Evolutionary conservation across 2,329 filamentous ascomycete genomes (phyloP), one percentile per base, ranked within the genome.

Genomic region (Metarhizium humberi): DNA sequence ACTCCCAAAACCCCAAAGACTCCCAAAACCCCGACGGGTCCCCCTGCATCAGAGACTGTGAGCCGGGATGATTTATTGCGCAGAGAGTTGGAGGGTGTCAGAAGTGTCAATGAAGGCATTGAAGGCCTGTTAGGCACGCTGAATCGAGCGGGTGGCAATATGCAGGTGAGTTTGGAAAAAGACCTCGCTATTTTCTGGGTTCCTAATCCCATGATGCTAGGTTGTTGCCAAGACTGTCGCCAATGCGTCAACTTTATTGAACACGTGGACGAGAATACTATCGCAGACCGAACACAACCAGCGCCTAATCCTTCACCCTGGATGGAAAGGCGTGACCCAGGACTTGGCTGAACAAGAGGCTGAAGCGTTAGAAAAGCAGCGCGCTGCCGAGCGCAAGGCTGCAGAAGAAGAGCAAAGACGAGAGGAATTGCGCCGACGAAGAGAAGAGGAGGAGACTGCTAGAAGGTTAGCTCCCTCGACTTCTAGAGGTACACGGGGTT

Each of bases 241-340:
- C 61, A 92, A 92, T 55, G 91, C 94, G 3, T 95, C 92, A 14
- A 88, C 88, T 1, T 81, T 99, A 14, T 84, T 99, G 36, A 91
- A 95, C 64, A 95, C 92, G 16, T 99, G 92, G 92, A 95, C 91
- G 8, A 86, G 91, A 53, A 96, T 99, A 61, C 81, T 99, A 13
- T 94, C 90, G 6, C 94, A 99, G 71, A 96, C 94, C 4, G 94
- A 99, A 72, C 94, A 99, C 72, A 97, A 95, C 67, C 92, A 97
- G 70, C 85, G 94, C 29, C 77, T 99, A 52, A 86, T 99, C 48
- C 78, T 97, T 49, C 88, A 96, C 66, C 88, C 90, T 2, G 78
- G 84, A 56, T 99, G 92, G 91, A 87, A 92, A 66, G 94, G 94
- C 55, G 88, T 92, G 32, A 88, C 84, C 4, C 85, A 92, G 65